phyloP scores from a whole-genome alignment of 805 yeast genomes.

The Candida sithepensis region DNA sequence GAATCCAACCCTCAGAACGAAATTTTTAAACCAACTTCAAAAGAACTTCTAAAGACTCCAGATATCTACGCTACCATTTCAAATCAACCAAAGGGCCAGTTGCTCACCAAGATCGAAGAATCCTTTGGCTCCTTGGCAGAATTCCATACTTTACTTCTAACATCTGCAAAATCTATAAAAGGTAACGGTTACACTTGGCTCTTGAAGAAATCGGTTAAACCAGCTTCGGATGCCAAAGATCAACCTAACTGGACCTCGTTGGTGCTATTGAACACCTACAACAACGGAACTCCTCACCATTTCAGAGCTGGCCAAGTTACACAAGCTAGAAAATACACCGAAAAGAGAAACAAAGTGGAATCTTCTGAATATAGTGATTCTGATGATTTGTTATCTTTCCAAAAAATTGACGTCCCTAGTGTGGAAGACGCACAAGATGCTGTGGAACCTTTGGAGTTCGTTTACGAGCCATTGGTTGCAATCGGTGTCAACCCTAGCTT shows the following conservation, averaged over 20 bases:
- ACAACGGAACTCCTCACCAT: constrained; percentile 80
- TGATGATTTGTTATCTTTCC: constrained; percentile 6
- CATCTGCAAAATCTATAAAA: constrained; percentile 65
- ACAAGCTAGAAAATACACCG: constrained; percentile 33
- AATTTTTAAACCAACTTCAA: constrained; percentile 20
- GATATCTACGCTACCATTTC: constrained; percentile 27
- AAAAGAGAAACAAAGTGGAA: constrained; percentile 20
- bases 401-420: constrained; percentile 25
- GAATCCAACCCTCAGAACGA: constrained; percentile 20
- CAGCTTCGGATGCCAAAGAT: constrained; percentile 22
- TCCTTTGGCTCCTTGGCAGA: constrained; percentile 78
- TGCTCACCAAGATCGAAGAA: constrained; percentile 46
- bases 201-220: constrained; percentile 51
- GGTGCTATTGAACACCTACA: constrained; percentile 78
- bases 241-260: constrained; percentile 40
- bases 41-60: constrained; percentile 36
- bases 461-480: constrained; percentile 58
- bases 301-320: constrained; percentile 49
- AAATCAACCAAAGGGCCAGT: constrained; percentile 23
- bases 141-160: constrained; percentile 65
- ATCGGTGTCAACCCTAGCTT: constrained; percentile 71
- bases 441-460: constrained; percentile 38
- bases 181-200: constrained; percentile 95
- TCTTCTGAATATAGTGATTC: constrained; percentile 6
- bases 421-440: constrained; percentile 38